Conservation (phyloP, 2,329 filamentous ascomycete species). For the Metarhizium brunneum region DNA sequence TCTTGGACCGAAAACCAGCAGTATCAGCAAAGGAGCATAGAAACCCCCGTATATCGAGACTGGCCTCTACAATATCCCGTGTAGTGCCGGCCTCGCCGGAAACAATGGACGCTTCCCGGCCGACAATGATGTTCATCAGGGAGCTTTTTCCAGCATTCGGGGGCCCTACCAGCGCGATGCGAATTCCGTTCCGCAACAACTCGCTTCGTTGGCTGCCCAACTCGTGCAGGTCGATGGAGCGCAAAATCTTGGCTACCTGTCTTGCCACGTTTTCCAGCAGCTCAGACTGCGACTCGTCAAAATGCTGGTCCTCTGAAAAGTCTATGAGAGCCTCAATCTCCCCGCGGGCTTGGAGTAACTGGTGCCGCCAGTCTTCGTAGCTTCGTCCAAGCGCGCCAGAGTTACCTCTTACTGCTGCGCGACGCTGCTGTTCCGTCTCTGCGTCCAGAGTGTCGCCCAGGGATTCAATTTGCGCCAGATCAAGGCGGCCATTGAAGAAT, state of each 20-base stretch:
- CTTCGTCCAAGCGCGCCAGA: constrained; percentile 59
- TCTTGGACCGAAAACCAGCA: constrained; percentile 65
- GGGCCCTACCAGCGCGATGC: constrained; percentile 76
- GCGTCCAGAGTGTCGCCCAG: constrained; percentile 54
- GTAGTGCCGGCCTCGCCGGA: constrained; percentile 90
- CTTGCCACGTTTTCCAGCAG: constrained; percentile 60
- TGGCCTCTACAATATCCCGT: constrained; percentile 85
- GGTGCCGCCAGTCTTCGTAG: constrained; percentile 76
- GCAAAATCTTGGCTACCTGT: constrained; percentile 53
- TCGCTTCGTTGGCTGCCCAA: constrained; percentile 74
- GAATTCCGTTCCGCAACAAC: constrained; percentile 75
- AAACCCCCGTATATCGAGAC: constrained; percentile 81
- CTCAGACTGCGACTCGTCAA: constrained; percentile 73
- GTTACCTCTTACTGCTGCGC: constrained; percentile 71
- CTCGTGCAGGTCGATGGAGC: constrained; percentile 59
- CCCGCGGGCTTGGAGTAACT: constrained; percentile 71
- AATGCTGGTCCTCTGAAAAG: constrained; percentile 95
- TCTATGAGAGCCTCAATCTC: constrained; percentile 95
- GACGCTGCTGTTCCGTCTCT: constrained; percentile 87
- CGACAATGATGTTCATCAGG: constrained; percentile 80
- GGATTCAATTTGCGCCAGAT: constrained; percentile 73
- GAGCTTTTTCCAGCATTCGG: constrained; percentile 96
- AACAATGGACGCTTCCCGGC: constrained; percentile 90
- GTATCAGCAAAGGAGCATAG: constrained; percentile 94
- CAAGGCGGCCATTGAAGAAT: constrained; percentile 77